Conservation (phyloP, 2,329 filamentous ascomycete genomes). For the Colletotrichum melonis region DNA sequence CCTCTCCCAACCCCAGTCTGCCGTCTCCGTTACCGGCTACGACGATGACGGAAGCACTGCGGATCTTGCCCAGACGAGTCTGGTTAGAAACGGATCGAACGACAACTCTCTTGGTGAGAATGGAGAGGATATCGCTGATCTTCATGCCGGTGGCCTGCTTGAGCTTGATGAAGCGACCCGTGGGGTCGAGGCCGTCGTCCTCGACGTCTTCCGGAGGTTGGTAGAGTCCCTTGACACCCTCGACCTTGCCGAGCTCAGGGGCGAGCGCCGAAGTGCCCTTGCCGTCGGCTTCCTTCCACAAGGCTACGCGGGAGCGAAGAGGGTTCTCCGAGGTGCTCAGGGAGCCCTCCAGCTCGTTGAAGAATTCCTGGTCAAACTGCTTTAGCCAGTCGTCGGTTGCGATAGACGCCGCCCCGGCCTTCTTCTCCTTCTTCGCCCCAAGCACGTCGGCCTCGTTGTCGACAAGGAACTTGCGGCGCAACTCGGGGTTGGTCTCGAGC, state of each 20-base stretch:
- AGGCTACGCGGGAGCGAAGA: slow-evolving; percentile 48
- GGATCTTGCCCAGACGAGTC: slow-evolving; percentile 95
- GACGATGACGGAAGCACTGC: slow-evolving; percentile 78
- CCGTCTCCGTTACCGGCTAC: slow-evolving; percentile 91
- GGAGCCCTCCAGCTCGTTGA: slow-evolving; percentile 38
- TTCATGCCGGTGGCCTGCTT: slow-evolving; percentile 67
- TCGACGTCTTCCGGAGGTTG: slow-evolving; percentile 59
- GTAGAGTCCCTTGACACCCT: slow-evolving; percentile 64
- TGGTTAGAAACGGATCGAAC: slow-evolving; percentile 85
- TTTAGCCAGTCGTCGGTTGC: slow-evolving; percentile 24
- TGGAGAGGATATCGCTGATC: slow-evolving; percentile 60
- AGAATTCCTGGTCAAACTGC: slow-evolving; percentile 41
- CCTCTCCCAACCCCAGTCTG: slow-evolving; percentile 87
- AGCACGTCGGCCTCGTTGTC: slow-evolving; percentile 37
- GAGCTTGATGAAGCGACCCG: slow-evolving; percentile 61
- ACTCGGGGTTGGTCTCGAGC: slow-evolving; percentile 52
- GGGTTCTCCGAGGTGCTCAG: slow-evolving; percentile 40
- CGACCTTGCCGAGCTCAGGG: slow-evolving; percentile 62
- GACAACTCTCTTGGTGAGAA: slow-evolving; percentile 81
- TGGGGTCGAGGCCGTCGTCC: slow-evolving; percentile 62
- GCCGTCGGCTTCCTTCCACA: slow-evolving; percentile 44
- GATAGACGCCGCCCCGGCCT: background rate
- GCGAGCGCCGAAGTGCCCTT: slow-evolving; percentile 57
- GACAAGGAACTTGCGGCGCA: slow-evolving; percentile 51
- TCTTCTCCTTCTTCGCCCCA: background rate